Conservation (phyloP, 2,329 filamentous ascomycete species). For the Colletotrichum endophyticum region DNA sequence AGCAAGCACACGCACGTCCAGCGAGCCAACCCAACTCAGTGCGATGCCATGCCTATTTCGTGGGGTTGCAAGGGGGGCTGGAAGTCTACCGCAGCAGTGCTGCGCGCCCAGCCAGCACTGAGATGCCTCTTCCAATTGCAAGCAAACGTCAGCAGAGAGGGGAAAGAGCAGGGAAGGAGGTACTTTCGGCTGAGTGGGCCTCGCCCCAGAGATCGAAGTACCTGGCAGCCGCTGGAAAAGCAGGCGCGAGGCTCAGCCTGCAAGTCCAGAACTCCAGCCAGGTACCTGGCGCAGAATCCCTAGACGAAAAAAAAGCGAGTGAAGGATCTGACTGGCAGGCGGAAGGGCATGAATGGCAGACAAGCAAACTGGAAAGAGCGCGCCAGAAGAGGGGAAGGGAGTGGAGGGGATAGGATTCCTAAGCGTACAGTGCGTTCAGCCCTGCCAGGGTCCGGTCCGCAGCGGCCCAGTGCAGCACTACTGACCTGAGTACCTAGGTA, state of each 20-base stretch:
- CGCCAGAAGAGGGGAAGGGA: background rate
- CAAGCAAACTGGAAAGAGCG: background rate
- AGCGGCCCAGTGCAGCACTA: background rate
- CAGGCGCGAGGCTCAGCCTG: background rate
- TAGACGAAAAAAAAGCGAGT: background rate
- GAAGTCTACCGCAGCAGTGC: background rate
- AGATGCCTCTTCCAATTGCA: background rate
- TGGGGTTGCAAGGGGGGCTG: constrained; percentile 14
- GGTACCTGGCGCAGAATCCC: background rate
- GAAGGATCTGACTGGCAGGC: background rate
- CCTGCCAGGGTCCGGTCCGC: constrained; percentile 20
- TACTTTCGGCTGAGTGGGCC: background rate
- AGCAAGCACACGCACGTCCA: background rate
- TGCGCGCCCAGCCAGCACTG: background rate
- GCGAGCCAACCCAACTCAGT: background rate
- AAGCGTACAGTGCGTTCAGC: constrained; percentile 12
- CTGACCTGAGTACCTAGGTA: background rate
- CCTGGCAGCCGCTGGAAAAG: constrained; percentile 3
- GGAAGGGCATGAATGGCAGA: background rate
- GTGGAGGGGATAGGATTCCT: background rate
- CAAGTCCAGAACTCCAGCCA: background rate
- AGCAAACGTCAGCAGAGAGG: constrained; percentile 15
- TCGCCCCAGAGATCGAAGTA: background rate
- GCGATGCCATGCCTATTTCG: background rate
- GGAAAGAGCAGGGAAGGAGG: background rate